A percentile compares a stretch with the other conserved stretches of the same genome.
Conservation (phyloP, 768 basidiomycete species). For the Amanita molliuscula region DNA sequence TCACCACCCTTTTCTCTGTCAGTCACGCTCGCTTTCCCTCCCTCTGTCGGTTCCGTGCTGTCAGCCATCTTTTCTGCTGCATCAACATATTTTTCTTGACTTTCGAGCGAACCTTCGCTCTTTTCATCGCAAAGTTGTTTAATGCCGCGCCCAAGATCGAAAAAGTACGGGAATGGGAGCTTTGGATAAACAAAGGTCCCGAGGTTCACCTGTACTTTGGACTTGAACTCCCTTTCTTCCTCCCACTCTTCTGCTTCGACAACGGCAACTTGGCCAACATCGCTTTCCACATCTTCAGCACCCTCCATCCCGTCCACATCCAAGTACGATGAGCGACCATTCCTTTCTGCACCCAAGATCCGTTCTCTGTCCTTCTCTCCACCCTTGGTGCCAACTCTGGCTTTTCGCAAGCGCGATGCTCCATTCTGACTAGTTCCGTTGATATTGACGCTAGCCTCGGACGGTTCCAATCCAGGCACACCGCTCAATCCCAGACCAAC, state of each 20-base stretch:
- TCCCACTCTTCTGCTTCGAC: constrained; percentile 13
- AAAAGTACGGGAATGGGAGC: constrained; percentile 49
- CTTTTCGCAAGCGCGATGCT: background rate
- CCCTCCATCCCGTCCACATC: background rate
- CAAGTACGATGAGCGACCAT: background rate
- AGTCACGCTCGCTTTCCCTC: background rate
- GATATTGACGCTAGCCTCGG: background rate
- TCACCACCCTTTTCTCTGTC: constrained; percentile 6
- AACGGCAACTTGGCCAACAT: constrained; percentile 11
- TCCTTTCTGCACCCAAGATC: background rate
- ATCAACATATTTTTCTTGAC: constrained; percentile 7
- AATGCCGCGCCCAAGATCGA: constrained; percentile 23
- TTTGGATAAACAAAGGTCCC: constrained; percentile 51
- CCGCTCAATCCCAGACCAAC: constrained; percentile 2
- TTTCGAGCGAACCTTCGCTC: constrained; percentile 7
- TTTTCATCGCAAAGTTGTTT: constrained; percentile 11
- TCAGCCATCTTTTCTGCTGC: constrained; percentile 11
- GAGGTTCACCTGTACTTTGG: constrained; percentile 27
- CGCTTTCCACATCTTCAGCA: constrained; percentile 7
- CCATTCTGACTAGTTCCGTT: constrained; percentile 1
- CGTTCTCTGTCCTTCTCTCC: constrained; percentile 7
- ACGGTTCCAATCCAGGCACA: constrained; percentile 5
- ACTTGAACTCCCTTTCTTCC: constrained; percentile 15
- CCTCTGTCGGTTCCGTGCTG: constrained; percentile 10
- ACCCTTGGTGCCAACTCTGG: background rate